Conservation (phyloP, 2,329 filamentous ascomycete species). For the Exophiala calicioides region DNA sequence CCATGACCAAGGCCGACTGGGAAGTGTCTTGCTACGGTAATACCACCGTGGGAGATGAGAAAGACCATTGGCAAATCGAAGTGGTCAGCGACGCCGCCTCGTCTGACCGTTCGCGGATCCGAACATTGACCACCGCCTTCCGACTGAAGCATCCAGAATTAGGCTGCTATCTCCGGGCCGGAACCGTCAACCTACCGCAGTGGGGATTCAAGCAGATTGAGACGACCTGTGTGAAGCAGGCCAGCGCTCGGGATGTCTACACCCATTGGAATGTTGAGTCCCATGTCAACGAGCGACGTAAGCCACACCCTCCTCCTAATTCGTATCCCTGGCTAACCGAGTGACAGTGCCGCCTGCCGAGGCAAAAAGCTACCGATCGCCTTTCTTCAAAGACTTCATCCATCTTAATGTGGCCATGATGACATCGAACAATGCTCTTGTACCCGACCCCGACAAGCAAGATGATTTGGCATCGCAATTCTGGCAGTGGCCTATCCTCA, state of each 20-base stretch:
- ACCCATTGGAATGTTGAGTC: conserved; percentile 99
- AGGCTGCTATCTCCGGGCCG: conserved; percentile 91
- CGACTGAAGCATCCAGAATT: conserved; percentile 78
- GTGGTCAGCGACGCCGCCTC: conserved; percentile 88
- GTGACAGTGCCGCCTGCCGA: conserved; percentile 77
- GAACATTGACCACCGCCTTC: conserved; percentile 92
- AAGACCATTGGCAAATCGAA: conserved; percentile 96
- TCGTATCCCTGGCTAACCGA: conserved; percentile 35
- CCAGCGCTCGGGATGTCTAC: conserved; percentile 88
- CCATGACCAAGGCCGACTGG: conserved; percentile 82
- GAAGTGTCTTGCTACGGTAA: conserved; percentile 98
- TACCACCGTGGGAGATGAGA: conserved; percentile 89
- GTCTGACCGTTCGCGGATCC: conserved; percentile 77
- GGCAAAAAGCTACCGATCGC: conserved; percentile 90
- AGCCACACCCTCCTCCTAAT: conserved; percentile 42
- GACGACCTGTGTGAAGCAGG: conserved; percentile 89
- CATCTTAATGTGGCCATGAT: conserved; percentile 99
- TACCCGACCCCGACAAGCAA: conserved; percentile 97
- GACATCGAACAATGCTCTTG: conserved; percentile 98
- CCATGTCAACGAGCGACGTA: conserved; percentile 89
- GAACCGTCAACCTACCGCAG: conserved; percentile 93
- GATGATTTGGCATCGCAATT: conserved; percentile 94
- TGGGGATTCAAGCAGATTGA: conserved; percentile 99
- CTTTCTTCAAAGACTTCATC: conserved; percentile 96
- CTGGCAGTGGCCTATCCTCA: conserved; percentile 97